These are phyloP conservation scores for Monosporascus cannonballus DNA, from an alignment of 2,329 filamentous ascomycete species.

Conservation along the genomic window DNA sequence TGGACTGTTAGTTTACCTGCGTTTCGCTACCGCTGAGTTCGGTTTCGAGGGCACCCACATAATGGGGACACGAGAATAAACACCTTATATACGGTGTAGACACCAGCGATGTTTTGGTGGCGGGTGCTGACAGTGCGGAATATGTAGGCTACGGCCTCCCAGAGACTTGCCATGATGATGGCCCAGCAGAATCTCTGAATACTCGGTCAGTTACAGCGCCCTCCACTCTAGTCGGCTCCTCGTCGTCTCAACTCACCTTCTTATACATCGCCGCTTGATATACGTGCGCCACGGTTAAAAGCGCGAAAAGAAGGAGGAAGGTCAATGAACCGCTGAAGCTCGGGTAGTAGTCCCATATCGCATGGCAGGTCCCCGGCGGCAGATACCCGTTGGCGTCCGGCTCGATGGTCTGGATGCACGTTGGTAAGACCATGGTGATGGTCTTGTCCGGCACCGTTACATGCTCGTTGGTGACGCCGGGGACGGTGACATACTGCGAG, in stretches of 20 bases:
- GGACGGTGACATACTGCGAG: constrained; percentile 22
- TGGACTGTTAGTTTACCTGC: not conserved
- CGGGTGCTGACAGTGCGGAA: constrained; percentile 23
- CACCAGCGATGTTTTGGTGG: constrained; percentile 17
- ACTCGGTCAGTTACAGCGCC: not conserved
- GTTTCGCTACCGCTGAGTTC: not conserved
- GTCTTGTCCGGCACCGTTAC: constrained; percentile 26
- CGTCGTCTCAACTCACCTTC: constrained; percentile 13
- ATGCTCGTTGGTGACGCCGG: constrained; percentile 20
- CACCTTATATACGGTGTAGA: constrained; percentile 20
- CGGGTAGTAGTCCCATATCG: constrained; percentile 28
- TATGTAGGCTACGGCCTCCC: constrained; percentile 24
- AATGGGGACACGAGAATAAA: constrained; percentile 25
- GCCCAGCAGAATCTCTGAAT: constrained; percentile 28
- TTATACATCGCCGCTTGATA: constrained; percentile 18
- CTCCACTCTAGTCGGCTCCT: not conserved
- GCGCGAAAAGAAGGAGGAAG: constrained; percentile 23
- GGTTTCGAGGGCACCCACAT: constrained; percentile 10
- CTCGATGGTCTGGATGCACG: constrained; percentile 28
- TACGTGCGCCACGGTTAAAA: constrained; percentile 10
- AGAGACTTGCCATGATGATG: constrained; percentile 29
- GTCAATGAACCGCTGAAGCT: constrained; percentile 23
- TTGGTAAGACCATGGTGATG: constrained; percentile 25
- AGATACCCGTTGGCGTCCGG: constrained; percentile 29
- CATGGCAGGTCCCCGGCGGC: constrained; percentile 22